A percentile compares a stretch with the other conserved stretches of the same genome.
Evolutionary conservation across 108 stramenopile species (phyloP).

Genomic region (Fragilariopsis cylindrus): DNA sequence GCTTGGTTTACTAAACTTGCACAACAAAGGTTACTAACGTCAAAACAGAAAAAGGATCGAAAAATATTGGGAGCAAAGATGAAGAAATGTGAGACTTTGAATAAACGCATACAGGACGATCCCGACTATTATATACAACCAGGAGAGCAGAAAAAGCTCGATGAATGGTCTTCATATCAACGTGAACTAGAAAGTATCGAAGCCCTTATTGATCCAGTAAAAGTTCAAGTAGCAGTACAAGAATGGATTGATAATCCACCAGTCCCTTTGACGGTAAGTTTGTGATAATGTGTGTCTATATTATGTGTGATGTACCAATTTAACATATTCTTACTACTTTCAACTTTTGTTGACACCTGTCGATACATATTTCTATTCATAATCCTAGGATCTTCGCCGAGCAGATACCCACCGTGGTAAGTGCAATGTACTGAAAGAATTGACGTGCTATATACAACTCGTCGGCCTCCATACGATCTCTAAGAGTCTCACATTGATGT

Average conservation of each 20-base stretch:
- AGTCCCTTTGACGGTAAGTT: conserved; percentile 46
- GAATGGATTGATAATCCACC: conserved; percentile 81
- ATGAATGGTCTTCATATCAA: conserved; percentile 36
- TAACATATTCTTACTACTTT: no score
- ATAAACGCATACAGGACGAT: conserved; percentile 29
- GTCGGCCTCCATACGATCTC: no score
- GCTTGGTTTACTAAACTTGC: conserved; percentile 83
- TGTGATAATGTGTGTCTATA: no score
- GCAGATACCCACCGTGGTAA: conserved; percentile 72
- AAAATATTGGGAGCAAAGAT: conserved; percentile 40
- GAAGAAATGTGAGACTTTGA: conserved; percentile 48
- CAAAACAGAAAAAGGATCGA: conserved; percentile 56
- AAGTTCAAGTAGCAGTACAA: conserved; percentile 45
- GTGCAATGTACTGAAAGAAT: conserved; percentile 11
- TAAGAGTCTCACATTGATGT: background rate
- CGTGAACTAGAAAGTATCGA: conserved; percentile 55
- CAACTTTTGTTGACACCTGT: no score
- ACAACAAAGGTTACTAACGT: conserved; percentile 64
- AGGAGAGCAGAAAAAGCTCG: conserved; percentile 51
- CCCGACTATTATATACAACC: conserved; percentile 37
- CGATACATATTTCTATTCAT: no score
- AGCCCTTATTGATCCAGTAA: conserved; percentile 29
- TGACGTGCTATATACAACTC: no score
- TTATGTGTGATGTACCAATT: no score
- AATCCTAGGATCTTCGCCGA: conserved; percentile 65